Evolutionary conservation across 805 yeast genomes (phyloP).

Genomic region (Yarrowia divulgata): DNA sequence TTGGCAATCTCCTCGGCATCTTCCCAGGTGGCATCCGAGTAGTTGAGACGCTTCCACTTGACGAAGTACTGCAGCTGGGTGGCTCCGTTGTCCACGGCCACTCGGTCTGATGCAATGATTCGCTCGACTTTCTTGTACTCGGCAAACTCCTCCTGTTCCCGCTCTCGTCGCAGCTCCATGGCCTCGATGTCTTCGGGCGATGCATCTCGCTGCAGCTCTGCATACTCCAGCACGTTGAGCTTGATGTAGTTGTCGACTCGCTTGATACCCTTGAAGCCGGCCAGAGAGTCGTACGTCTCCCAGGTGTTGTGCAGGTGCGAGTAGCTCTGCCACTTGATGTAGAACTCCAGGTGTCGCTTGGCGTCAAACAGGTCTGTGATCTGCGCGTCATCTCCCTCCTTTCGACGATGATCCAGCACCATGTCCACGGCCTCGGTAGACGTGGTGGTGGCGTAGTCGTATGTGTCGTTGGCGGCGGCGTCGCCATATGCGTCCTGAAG

Average conservation of each 20-base stretch:
- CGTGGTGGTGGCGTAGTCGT: conserved; percentile 52
- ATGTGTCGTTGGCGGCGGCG: conserved; percentile 38
- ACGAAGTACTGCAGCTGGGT: conserved; percentile 80
- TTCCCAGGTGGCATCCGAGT: conserved; percentile 98
- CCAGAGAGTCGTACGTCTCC: conserved; percentile 69
- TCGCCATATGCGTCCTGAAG: conserved; percentile 42
- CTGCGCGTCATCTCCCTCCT: conserved; percentile 51
- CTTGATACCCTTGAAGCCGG: conserved; percentile 72
- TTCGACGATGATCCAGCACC: conserved; percentile 63
- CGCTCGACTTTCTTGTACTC: conserved; percentile 90
- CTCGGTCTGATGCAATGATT: conserved; percentile 83
- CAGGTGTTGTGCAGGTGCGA: conserved; percentile 96
- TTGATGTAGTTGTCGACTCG: conserved; percentile 89
- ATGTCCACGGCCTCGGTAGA: conserved; percentile 55
- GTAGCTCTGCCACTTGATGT: conserved; percentile 83
- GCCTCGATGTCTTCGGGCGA: conserved; percentile 92
- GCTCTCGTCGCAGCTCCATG: conserved; percentile 88
- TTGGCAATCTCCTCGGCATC: conserved; percentile 85
- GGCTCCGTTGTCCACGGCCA: conserved; percentile 56
- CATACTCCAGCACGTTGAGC: conserved; percentile 74
- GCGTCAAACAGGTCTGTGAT: conserved; percentile 47
- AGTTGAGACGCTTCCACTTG: conserved; percentile 92
- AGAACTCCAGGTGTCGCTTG: conserved; percentile 47
- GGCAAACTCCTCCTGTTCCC: conserved; percentile 79
- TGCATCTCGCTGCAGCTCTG: conserved; percentile 79